These are phyloP conservation scores for Lactarius trivialis DNA, from an alignment of 768 basidiomycete species.

Conservation along the genomic window DNA sequence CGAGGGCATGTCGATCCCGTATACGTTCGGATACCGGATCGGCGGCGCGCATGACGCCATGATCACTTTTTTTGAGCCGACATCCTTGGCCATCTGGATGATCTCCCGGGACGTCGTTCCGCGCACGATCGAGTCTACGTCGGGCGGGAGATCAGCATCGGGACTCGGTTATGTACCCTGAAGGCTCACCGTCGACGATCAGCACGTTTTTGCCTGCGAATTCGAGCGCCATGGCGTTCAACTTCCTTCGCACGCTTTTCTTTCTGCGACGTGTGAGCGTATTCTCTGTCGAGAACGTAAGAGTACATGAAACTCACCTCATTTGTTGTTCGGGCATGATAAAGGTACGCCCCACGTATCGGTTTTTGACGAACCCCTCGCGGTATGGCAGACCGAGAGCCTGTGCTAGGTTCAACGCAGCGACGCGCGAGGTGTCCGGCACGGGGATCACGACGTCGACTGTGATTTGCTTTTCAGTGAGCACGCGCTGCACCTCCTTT, in stretches of 20 bases:
- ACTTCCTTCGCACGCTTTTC: conserved; percentile 91
- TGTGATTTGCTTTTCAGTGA: conserved; percentile 57
- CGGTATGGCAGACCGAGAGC: conserved; percentile 85
- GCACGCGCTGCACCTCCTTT: conserved; percentile 70
- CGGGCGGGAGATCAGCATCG: background rate
- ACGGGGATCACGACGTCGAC: conserved; percentile 98
- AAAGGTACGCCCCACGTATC: conserved; percentile 96
- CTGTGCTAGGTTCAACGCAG: conserved; percentile 92
- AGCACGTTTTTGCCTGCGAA: conserved; percentile 89
- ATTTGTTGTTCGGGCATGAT: conserved; percentile 99
- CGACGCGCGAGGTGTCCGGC: conserved; percentile 94
- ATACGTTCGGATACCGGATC: conserved; percentile 94
- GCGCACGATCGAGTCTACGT: conserved; percentile 90
- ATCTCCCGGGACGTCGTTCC: conserved; percentile 99
- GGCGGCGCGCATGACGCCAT: conserved; percentile 97
- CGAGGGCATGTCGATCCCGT: conserved; percentile 99
- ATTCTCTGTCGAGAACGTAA: background rate
- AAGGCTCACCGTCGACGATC: conserved; percentile 79
- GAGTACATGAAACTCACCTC: conserved; percentile 43
- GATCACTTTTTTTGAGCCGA: conserved; percentile 92
- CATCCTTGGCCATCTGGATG: conserved; percentile 98
- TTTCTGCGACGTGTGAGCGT: conserved; percentile 39
- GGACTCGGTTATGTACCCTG: background rate
- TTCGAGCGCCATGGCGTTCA: conserved; percentile 98
- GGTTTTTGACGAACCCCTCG: conserved; percentile 98